Base-by-base conservation (phyloP, 2,329 filamentous ascomycete genomes). In the Pleomassaria siparia region DNA sequence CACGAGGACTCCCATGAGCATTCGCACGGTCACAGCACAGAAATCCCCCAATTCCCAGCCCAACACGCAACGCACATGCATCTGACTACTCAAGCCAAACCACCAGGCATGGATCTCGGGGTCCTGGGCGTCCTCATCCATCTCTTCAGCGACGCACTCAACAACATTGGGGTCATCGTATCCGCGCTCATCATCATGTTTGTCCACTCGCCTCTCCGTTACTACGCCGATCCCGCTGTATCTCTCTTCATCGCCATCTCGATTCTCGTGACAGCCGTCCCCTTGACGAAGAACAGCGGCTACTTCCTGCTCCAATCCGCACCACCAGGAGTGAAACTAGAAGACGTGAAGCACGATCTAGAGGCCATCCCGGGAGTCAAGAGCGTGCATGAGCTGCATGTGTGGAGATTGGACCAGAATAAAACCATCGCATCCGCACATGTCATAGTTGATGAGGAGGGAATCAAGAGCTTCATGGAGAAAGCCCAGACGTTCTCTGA, bases 161-260 rank as follows among this genome's bases (percentile, higher is more conserved):
- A 90, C 71, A 91, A 91, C 57, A 67, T 90, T 10, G 87, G 86
- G 9, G 87, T 91, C 49, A 89, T 90, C 40, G 73, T 85, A 28
- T 80, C 86, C 1, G 86, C 85, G 0, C 60, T 85, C 2, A 75
- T 89, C 25, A 86, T 91, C 64, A 89, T 86, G 87, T 74, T 84
- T 47, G 74, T 79, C 0, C 63, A 77, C 24, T 82, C 79, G 24
- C 73, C 80, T 1, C 74, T 68, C 3, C 76, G 85, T 26, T 88
- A 80, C 72, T 91, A 90, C 56, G 86, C 84, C 4, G 88, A 91
- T 61, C 87, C 88, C 0, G 84, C 77, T 3, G 79, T 85, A 26
- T 82, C 85, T 48, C 76, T 88, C 64, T 84, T 78, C 42, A 91
- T 91, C 57, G 80, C 85, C 2, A 50, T 89, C n/a, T 85, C 90